Percentiles rank a stretch among this genome's conserved stretches.
phyloP scores from a whole-genome alignment of 2,329 filamentous ascomycete species.

The Tolypocladium ophioglossoides region DNA sequence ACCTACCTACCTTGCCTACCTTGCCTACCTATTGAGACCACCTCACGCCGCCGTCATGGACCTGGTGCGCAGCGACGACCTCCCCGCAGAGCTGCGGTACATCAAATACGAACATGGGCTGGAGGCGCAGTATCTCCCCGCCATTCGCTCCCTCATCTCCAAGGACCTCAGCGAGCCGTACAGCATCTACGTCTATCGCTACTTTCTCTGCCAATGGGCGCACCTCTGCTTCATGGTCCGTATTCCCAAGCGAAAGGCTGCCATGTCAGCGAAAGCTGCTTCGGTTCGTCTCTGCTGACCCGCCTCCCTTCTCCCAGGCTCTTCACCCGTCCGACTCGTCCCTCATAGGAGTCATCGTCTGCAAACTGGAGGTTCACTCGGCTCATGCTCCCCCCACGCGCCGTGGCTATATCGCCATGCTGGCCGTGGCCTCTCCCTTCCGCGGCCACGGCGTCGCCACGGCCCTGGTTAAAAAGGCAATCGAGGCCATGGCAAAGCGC shows the following conservation, averaged over 20 bases:
- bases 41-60: conserved; percentile 11
- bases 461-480: conserved; percentile 75
- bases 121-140: conserved; percentile 59
- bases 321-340: conserved; percentile 47
- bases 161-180: conserved; percentile 97
- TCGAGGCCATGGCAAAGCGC: conserved; percentile 78
- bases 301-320: conserved; percentile 33
- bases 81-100: conserved; percentile 42
- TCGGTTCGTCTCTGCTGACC: conserved; percentile 1
- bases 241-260: neutral
- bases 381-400: conserved; percentile 64
- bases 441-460: conserved; percentile 83
- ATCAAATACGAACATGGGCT: conserved; percentile 52
- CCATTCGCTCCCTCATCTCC: conserved; percentile 86
- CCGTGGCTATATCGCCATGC: conserved; percentile 95
- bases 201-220: conserved; percentile 96
- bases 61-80: conserved; percentile 17
- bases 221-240: conserved; percentile 89
- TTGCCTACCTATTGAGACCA: neutral
- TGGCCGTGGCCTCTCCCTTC: conserved; percentile 74
- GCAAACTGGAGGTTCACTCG: conserved; percentile 84
- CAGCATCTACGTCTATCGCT: conserved; percentile 98
- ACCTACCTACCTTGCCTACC: neutral
- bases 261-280: neutral
- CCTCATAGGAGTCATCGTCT: conserved; percentile 85